A percentile compares a stretch with the other conserved stretches of the same genome.
phyloP scores from a whole-genome alignment of 106 monocot genomes.

The Apostasia shenzhenica region DNA sequence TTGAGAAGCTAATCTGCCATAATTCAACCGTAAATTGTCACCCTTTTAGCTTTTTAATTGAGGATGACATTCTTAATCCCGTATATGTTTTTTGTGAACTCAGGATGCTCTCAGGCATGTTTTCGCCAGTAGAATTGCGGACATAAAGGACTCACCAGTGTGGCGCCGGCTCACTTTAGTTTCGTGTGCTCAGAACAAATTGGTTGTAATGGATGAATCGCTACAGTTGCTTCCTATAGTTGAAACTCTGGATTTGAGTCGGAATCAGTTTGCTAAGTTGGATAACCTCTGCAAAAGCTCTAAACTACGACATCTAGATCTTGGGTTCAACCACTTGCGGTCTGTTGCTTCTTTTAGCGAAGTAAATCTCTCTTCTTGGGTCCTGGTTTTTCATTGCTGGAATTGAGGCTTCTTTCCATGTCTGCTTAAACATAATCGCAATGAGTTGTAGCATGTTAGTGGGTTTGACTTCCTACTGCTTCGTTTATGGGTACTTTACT shows the following conservation, averaged over 20 bases:
- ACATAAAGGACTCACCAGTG: constrained; percentile 76
- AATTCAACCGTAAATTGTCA: constrained; percentile 71
- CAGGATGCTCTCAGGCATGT: constrained; percentile 95
- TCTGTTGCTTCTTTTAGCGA: constrained; percentile 62
- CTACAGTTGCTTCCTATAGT: constrained; percentile 81
- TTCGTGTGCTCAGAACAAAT: constrained; percentile 77
- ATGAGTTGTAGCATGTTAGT: no score
- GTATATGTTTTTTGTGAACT: constrained; percentile 2
- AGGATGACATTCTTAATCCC: background rate
- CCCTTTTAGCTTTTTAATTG: background rate
- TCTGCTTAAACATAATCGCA: no score
- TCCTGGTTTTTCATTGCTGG: background rate
- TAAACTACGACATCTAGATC: constrained; percentile 70
- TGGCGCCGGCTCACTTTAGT: constrained; percentile 73
- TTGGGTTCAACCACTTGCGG: constrained; percentile 90
- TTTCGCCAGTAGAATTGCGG: constrained; percentile 84
- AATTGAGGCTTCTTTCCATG: no score
- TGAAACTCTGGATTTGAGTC: constrained; percentile 78
- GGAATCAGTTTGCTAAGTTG: constrained; percentile 84
- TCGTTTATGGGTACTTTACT: no score
- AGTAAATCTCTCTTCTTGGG: constrained; percentile 29
- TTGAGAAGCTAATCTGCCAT: constrained; percentile 90
- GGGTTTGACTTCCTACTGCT: no score
- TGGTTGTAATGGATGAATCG: constrained; percentile 95
- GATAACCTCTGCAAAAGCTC: constrained; percentile 64